Evolutionary conservation across 176 grass and related monocot genomes (phyloP), one percentile per base, ranked within the genome.

Genomic region (Juncus effusus): DNA sequence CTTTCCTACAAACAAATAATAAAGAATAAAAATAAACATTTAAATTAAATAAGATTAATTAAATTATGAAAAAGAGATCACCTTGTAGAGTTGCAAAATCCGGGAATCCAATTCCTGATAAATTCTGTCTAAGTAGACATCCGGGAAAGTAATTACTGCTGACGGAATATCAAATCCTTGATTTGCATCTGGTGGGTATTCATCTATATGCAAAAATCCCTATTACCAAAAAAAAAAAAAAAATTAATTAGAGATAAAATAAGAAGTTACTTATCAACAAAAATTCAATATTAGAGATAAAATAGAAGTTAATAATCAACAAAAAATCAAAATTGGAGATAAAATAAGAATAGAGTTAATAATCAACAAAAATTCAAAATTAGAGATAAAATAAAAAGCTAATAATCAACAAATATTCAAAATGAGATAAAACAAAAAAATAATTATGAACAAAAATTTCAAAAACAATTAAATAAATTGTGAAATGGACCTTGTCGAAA

Each of bases 101-200:
- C 59, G 41, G 39, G 68, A 40, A 56, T 78, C 76, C 3, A 37
- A 54, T 71, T 84, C 80, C 10, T 68, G 67, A 74, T 93, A 99
- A 54, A 62, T 86, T 86, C 85, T 61, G 76, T 75, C 85, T 78
- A 85, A 89, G 51, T 66, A 74, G 8, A 93, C 89, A 77, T 92
- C 85, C 60, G 94, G 88, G 85, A 99, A 99, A 53, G 74, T 97
- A 75, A 97, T 75, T 57, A 97, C 82, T 73, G 88, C 94, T 81
- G 88, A 92, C 63, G 94, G 88, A 84, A 97, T 97, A 81, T 97
- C 94, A 69, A 97, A 97, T 74, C 94, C 94, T 80, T 97, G 94
- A 89, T 97, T 97, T 75, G 94, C 94, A 82, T 97, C 94, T 49
- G 94, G 94, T 84, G 94, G 94, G 74, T 97, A 97, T 83, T 97